Evolutionary conservation across 1,139 yeast species (phyloP), one percentile per base, ranked within the genome.

Genomic region (Geotrichum reessii): DNA sequence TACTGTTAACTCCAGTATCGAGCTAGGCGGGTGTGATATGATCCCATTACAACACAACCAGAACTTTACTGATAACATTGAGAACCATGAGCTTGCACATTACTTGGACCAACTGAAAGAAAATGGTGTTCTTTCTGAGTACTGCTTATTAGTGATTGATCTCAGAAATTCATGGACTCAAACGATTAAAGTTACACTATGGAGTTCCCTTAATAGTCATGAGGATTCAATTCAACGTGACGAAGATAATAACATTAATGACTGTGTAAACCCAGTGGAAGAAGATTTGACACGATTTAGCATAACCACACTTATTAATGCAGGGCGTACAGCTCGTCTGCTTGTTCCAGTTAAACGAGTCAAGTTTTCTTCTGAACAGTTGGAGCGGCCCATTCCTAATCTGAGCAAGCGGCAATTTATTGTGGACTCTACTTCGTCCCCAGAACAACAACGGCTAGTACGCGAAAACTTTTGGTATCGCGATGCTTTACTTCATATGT

Each of bases 381-480:
- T 82, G 19, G 69, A 74, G 3, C 71, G 72, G 47, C 80, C 82
- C 0, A 85, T 92, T 33, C 98, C 98, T n/a, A 84, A 89, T 31
- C 74, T 91, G 50, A 72, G 87, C 48, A 82, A 84, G 52, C 83
- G 84, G 61, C 97, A 91, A 71, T 88, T 84, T 67, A 77, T 90
- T 21, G 80, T 84, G 42, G 86, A 86, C 65, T 80, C 83, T 55
- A 80, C 78, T 56, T 68, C 84, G 31, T 74, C 83, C 0, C 83
- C 81, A 2, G 75, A 80, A 73, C 65, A 85, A 80, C 59, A 87
- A 81, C 60, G 77, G 73, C 63, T 69, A 64, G 50, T 83, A 73
- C 78, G 83, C 61, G 84, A 84, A 63, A 74, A 81, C 6, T 93
- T 91, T 70, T 93, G 99, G 99, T 80, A 87, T 60, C 75, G 96